phyloP scores from a whole-genome alignment of 371 early-diverging fungal species.

The Sporodiniella umbellata region DNA sequence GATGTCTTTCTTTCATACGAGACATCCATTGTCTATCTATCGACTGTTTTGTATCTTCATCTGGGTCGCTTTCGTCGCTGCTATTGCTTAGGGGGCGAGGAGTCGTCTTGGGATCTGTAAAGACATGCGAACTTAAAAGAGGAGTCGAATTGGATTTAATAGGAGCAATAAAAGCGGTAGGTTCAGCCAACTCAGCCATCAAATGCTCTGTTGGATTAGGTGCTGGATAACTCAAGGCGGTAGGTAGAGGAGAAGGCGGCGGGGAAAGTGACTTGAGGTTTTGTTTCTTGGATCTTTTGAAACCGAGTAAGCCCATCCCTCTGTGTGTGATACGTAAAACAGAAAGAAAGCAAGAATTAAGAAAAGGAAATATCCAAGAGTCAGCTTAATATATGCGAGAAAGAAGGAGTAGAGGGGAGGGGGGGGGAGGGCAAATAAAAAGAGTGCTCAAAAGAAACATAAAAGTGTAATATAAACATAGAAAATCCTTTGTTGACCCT shows the following conservation, averaged over 20 bases:
- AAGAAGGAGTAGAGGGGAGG: too few species aligned
- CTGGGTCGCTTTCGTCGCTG: neutral
- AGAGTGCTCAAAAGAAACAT: too few species aligned
- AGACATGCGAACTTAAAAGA: too few species aligned
- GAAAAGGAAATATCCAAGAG: neutral
- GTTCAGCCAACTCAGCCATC: constrained; percentile 15
- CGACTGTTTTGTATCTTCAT: neutral
- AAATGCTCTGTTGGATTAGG: constrained; percentile 22
- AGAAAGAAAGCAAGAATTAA: neutral
- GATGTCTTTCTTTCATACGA: constrained; percentile 30
- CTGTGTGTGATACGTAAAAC: neutral
- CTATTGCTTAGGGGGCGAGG: too few species aligned
- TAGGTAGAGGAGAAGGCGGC: neutral
- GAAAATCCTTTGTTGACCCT: too few species aligned
- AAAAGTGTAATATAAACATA: too few species aligned
- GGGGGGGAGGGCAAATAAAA: too few species aligned
- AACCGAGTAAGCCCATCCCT: constrained; percentile 18
- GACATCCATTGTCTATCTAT: constrained; percentile 7
- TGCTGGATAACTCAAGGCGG: neutral
- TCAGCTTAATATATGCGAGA: neutral
- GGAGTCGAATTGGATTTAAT: too few species aligned
- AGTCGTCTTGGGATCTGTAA: neutral
- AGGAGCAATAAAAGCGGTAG: neutral
- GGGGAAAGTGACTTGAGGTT: neutral
- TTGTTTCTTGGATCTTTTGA: constrained; percentile 15